phyloP scores from a whole-genome alignment of 2,329 filamentous ascomycete genomes.

The Calonectria hawksworthii region DNA sequence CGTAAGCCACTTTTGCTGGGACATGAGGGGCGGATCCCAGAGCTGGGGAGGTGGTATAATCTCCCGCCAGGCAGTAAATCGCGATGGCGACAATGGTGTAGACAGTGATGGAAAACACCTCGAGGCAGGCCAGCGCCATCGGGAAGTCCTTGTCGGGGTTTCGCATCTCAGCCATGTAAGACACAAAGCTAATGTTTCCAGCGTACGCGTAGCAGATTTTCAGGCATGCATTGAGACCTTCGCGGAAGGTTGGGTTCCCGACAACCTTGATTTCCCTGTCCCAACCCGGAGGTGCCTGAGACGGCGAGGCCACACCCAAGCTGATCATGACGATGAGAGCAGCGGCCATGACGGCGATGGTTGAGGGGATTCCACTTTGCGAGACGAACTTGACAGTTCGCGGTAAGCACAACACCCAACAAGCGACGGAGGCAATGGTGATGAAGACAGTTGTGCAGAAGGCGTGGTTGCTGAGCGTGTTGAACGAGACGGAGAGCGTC shows the following conservation, averaged over 20 bases:
- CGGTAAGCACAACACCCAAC: constrained; percentile 73
- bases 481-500: constrained; percentile 75
- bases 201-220: constrained; percentile 49
- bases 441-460: constrained; percentile 76
- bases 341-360: constrained; percentile 44
- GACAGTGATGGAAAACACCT: constrained; percentile 50
- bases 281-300: constrained; percentile 42
- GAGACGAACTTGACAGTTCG: constrained; percentile 67
- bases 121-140: constrained; percentile 48
- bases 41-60: constrained; percentile 50
- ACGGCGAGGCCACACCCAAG: constrained; percentile 38
- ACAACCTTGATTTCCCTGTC: constrained; percentile 41
- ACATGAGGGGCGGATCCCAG: constrained; percentile 50
- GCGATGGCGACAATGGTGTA: constrained; percentile 50
- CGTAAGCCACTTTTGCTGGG: constrained; percentile 51
- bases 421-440: constrained; percentile 71
- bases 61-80: constrained; percentile 50
- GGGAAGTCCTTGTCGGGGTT: constrained; percentile 50
- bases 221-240: constrained; percentile 44
- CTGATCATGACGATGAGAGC: constrained; percentile 49
- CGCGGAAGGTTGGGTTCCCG: constrained; percentile 42
- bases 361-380: constrained; percentile 45
- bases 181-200: constrained; percentile 49
- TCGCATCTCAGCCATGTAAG: constrained; percentile 52
- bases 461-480: constrained; percentile 72